Conservation (phyloP, 176 grass and related monocot species). For the Rhynchospora pubera region DNA sequence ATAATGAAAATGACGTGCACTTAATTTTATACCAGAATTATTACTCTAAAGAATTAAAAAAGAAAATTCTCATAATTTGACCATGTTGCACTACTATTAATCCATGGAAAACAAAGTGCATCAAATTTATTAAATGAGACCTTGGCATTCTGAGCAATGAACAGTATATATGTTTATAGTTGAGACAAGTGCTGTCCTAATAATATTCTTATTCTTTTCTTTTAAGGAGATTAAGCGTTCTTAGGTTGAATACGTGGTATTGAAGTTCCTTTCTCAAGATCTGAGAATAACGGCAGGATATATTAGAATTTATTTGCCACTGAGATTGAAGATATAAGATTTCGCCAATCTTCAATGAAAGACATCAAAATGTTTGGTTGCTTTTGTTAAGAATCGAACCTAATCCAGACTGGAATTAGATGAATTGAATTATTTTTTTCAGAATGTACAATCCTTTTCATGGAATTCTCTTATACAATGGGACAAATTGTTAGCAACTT, state of each 20-base stretch:
- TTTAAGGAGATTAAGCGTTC: background rate
- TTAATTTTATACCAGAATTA: background rate
- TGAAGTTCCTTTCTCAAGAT: background rate
- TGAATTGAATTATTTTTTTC: background rate
- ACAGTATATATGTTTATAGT: background rate
- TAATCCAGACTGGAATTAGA: background rate
- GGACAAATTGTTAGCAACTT: background rate
- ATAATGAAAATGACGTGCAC: background rate
- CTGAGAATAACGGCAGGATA: conserved; percentile 8
- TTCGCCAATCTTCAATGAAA: background rate
- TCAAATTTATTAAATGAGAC: background rate
- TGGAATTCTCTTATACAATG: no score
- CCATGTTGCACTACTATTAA: background rate
- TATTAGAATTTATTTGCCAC: background rate
- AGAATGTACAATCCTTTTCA: no score
- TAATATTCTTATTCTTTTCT: background rate
- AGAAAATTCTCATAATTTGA: background rate
- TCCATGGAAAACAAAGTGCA: background rate
- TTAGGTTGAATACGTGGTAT: background rate
- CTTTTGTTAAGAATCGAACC: background rate
- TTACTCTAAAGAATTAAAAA: background rate
- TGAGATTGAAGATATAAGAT: background rate
- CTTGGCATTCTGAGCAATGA: background rate
- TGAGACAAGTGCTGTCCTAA: background rate
- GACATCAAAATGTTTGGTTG: background rate